These are phyloP conservation scores for Cymbopogon flexuosus DNA, from an alignment of 202 grass and related monocot genomes.

Conservation along the genomic window DNA sequence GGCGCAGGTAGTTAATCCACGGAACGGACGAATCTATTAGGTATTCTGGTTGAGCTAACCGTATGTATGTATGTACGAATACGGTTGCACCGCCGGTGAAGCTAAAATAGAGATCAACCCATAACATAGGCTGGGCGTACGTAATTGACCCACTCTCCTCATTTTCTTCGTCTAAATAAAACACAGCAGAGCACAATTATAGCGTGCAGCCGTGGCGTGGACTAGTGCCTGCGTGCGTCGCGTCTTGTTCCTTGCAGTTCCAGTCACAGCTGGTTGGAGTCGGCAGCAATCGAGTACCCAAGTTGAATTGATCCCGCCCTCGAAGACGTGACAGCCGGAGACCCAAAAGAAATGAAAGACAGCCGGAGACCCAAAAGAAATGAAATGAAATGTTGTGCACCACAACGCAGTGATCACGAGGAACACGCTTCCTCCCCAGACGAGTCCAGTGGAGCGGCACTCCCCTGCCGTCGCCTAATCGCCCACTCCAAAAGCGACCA, in stretches of 20 bases:
- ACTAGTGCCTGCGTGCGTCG: not conserved
- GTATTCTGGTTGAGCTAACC: not conserved
- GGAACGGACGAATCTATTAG: not conserved
- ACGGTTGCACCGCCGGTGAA: not conserved
- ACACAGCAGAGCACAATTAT: not conserved
- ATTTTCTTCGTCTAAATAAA: not conserved
- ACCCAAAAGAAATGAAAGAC: not conserved
- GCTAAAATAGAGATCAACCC: not conserved
- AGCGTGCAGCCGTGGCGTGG: not conserved
- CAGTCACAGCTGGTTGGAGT: not conserved
- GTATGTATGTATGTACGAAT: not conserved
- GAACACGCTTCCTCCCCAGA: not conserved
- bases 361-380: no score
- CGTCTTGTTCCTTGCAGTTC: not conserved
- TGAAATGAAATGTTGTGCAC: not conserved
- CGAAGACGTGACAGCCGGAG: not conserved
- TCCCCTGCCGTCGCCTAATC: not conserved
- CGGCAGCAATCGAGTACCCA: no score
- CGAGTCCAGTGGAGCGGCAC: not conserved
- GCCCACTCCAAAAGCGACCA: not conserved
- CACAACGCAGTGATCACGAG: not conserved
- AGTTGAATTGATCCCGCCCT: not conserved
- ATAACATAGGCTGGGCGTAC: not conserved
- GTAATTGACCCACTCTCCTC: not conserved
- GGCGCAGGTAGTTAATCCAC: not conserved